These are phyloP conservation scores for Ganoderma resinaceum DNA, from an alignment of 1,284 basidiomycete genomes.

Conservation along the genomic window DNA sequence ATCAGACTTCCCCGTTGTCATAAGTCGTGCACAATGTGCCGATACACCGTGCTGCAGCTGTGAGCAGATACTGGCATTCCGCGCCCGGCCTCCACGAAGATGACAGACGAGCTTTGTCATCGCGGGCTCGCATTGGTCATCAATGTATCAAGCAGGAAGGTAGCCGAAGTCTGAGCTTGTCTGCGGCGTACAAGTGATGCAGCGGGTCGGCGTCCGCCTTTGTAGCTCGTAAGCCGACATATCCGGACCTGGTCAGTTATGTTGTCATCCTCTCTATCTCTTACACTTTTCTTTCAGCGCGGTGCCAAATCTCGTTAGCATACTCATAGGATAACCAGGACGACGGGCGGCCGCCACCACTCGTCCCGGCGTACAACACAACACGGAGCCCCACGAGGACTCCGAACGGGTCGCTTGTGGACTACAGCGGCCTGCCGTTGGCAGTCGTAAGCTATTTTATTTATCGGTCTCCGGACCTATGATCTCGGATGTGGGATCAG, in stretches of 20 bases:
- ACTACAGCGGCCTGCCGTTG: not conserved
- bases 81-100: slow-evolving; percentile 4
- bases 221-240: not conserved
- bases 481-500: not conserved
- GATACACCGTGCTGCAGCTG: not conserved
- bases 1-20: not conserved
- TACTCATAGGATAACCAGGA: not conserved
- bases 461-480: not conserved
- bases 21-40: not conserved
- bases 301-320: not conserved
- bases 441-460: not conserved
- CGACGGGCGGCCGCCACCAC: not conserved
- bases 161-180: slow-evolving; percentile 36
- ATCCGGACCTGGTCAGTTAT: not conserved
- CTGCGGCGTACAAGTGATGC: not conserved
- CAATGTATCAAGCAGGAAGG: slow-evolving; percentile 30
- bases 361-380: not conserved
- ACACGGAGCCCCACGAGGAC: not conserved
- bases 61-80: not conserved
- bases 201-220: not conserved
- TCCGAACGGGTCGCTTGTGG: not conserved
- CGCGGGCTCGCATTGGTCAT: slow-evolving; percentile 47
- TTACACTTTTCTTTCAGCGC: not conserved
- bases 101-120: slow-evolving; percentile 23
- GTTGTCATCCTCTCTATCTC: not conserved